These are phyloP conservation scores for Laguncularia racemosa DNA, from an alignment of 345 rosid species.

Conservation along the genomic window DNA sequence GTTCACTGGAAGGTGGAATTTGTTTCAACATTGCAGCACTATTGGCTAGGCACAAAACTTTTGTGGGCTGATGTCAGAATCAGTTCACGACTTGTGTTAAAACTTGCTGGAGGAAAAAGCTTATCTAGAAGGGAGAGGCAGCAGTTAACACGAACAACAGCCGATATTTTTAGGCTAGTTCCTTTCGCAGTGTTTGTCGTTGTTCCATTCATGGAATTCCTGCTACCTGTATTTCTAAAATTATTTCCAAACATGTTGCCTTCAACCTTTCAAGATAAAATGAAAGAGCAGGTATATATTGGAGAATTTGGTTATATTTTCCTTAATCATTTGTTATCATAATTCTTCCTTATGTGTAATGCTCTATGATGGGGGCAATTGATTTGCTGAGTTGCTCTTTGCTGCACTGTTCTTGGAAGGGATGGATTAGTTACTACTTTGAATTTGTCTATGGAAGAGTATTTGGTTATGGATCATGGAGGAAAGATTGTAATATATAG, in stretches of 20 bases:
- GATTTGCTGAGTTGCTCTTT: too few species aligned
- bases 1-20: conserved; percentile 57
- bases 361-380: neutral
- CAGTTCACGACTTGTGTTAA: conserved; percentile 54
- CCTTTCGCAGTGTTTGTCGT: conserved; percentile 76
- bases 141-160: conserved; percentile 84
- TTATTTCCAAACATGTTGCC: conserved; percentile 78
- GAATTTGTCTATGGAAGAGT: too few species aligned
- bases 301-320: neutral
- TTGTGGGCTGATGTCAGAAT: conserved; percentile 67
- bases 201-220: conserved; percentile 74
- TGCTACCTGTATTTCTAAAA: conserved; percentile 63
- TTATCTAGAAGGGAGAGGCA: conserved; percentile 84
- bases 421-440: too few species aligned
- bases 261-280: conserved; percentile 75
- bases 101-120: conserved; percentile 66
- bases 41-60: conserved; percentile 63
- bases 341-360: neutral
- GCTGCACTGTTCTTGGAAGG: too few species aligned
- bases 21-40: conserved; percentile 55
- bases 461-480: too few species aligned
- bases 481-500: too few species aligned
- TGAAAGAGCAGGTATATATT: conserved; percentile 58
- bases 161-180: conserved; percentile 83
- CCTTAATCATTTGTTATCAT: neutral